Base-by-base conservation (phyloP, 306 rosid genomes). In the Lotus japonicus region DNA sequence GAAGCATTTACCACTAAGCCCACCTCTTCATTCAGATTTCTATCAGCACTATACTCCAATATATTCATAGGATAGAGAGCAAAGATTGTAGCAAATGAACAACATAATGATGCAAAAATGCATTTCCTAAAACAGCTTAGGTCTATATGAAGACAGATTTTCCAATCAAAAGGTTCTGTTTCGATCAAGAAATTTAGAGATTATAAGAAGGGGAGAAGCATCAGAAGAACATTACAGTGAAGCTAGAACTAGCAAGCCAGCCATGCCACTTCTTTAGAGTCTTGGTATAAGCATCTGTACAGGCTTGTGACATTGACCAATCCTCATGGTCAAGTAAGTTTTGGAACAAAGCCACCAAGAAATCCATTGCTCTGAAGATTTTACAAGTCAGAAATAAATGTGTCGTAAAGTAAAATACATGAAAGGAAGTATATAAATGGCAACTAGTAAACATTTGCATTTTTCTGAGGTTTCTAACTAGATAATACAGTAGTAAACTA, bases 191-290 rank as follows among this genome's bases (percentile, higher is more conserved):
- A 66, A 66, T 53, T 80, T 48, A 49, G 63, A 66, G 26, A 67
- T 77, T 52, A 64, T 36, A 73, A 18, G 28, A 39, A 39, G 45
- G 33, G 21, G 15, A 53, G 68, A 58, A 73, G 71, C 12, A 76
- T 58, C 52, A 41, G 44, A 70, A 56, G 76, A 80, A 71, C 70
- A 71, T 87, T 94, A 95, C 99, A 64, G 87, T 69, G 96, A 95
- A 90, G 82, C 84, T 87, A 75, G 99, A 88, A 70, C 97, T 88
- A 53, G 99, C 96, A 50, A 95, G 85, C 99, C 99, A 95, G 71
- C 99, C 99, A 66, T 95, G 99, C 87, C 85, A 95, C 82, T 90
- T 85, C 83, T 90, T 95, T 71, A 90, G 86, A 74, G 97, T 95
- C 84, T 88, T 85, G 80, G 78, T 81, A 35, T 95, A 95, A 76